Base-by-base conservation (phyloP, 441 rosid genomes). In the Biscutella auriculata region DNA sequence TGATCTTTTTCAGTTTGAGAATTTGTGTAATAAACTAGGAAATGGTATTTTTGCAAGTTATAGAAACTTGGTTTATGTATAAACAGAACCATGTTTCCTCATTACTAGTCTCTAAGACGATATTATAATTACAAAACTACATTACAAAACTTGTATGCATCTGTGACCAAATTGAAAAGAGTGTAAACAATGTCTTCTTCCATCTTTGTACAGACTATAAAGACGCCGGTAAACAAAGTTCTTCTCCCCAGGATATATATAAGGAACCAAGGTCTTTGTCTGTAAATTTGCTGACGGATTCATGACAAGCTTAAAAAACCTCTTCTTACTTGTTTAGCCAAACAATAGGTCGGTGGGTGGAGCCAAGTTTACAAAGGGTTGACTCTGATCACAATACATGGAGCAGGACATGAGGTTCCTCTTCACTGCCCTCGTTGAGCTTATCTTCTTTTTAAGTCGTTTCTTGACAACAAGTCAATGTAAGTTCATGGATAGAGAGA, bases 321-420 rank as follows among this genome's bases (percentile, higher is more conserved):
- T 19, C 23, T 19, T 19, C 23, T 19, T 19, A n/a, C n/a, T n/a
- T n/a, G n/a, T n/a, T n/a, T n/a, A n/a, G n/a, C n/a, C n/a, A 28
- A 43, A 44, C 25, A 36, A 67, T 53, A 92, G 98, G 97, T 88
- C 57, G 95, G 95, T 8, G 97, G 98, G 4, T 92, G 98, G 96
- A 78, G 87, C 80, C 96, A 92, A 81, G 85, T 71, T 26, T 92
- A 86, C 70, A 60, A 71, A 69, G 96, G 98, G 46, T 54, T 92
- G 62, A 84, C 95, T 9, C 71, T 88, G 7, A 92, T 88, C 1
- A 81, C 94, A 21, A 85, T 88, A 12, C 80, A 73, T 2, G 97
- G 95, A 66, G 94, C 97, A 40, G 97, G 98, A 10, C 97, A 92
- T 5, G 94, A 81, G 60, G 98, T 86, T 35, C 73, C 98, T 0